A percentile compares a stretch with the other conserved stretches of the same genome.
Evolutionary conservation across 768 basidiomycete species (phyloP).

Genomic region (Antrodiella citrinella): DNA sequence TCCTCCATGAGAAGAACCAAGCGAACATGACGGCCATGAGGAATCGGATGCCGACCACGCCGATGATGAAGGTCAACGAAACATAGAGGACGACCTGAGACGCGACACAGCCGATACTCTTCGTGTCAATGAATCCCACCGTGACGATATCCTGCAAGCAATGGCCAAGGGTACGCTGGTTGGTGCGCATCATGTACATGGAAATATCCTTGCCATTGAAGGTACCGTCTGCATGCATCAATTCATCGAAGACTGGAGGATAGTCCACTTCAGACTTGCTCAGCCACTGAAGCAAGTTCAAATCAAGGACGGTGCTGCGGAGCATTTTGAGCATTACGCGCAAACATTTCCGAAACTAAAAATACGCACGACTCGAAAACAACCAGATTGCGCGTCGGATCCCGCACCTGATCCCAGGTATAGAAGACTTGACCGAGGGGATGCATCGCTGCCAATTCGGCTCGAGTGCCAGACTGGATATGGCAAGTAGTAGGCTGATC

Average conservation of each 20-base stretch:
- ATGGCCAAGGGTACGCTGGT: conserved; percentile 56
- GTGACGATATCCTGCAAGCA: conserved; percentile 84
- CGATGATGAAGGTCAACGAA: conserved; percentile 94
- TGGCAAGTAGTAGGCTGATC: conserved; percentile 67
- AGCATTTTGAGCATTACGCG: conserved; percentile 9
- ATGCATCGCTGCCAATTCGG: conserved; percentile 37
- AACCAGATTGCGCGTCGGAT: conserved; percentile 70
- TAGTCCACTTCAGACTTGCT: conserved; percentile 73
- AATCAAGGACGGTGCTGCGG: conserved; percentile 77
- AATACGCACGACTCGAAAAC: conserved; percentile 83
- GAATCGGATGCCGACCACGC: conserved; percentile 93
- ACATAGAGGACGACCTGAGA: conserved; percentile 91
- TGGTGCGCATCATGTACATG: conserved; percentile 72
- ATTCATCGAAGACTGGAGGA: conserved; percentile 72
- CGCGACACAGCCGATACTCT: conserved; percentile 92
- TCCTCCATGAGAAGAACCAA: conserved; percentile 96
- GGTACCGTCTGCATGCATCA: conserved; percentile 61
- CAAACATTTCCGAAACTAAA: not conserved
- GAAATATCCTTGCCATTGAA: conserved; percentile 83
- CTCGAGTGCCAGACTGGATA: conserved; percentile 42
- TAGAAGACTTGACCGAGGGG: conserved; percentile 87
- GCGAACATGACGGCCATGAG: conserved; percentile 94
- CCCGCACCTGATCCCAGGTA: conserved; percentile 80
- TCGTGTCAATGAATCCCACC: conserved; percentile 92
- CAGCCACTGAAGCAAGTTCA: conserved; percentile 81